Conservation (phyloP, 176 grass and related monocot genomes). For the Urochloa ruziziensis region DNA sequence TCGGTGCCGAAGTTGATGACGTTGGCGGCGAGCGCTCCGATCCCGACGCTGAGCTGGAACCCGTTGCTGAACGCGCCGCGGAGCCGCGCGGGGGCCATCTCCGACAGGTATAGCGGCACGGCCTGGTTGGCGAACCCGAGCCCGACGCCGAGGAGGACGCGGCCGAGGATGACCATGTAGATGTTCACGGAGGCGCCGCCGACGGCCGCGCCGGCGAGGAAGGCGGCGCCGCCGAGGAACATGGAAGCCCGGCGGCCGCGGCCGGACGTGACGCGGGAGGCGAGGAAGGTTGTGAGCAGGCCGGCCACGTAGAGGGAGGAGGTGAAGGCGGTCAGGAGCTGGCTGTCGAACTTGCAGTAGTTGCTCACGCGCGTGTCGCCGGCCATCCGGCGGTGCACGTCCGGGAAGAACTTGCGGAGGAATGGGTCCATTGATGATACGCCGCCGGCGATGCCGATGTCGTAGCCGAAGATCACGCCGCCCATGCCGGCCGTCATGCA, state of each 20-base stretch:
- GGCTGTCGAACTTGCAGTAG: slow-evolving; percentile 98
- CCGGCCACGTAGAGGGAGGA: slow-evolving; percentile 78
- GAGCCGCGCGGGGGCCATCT: slow-evolving; percentile 62
- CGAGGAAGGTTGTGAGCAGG: slow-evolving; percentile 51
- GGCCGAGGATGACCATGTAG: slow-evolving; percentile 60
- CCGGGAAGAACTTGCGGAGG: slow-evolving; percentile 70
- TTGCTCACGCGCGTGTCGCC: slow-evolving; percentile 58
- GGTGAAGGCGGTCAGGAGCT: slow-evolving; percentile 77
- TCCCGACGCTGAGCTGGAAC: slow-evolving; percentile 56
- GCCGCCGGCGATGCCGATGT: slow-evolving; percentile 81
- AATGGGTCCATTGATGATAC: slow-evolving; percentile 86
- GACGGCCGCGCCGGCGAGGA: slow-evolving; percentile 36
- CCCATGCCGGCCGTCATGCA: slow-evolving; percentile 84
- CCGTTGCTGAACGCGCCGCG: slow-evolving; percentile 72
- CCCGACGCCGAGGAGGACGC: slow-evolving; percentile 65
- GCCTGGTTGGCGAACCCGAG: slow-evolving; percentile 67
- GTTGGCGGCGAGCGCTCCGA: slow-evolving; percentile 56
- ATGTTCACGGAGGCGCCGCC: slow-evolving; percentile 54
- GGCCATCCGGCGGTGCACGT: slow-evolving; percentile 56
- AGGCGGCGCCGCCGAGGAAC: slow-evolving; percentile 61
- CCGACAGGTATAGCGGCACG: slow-evolving; percentile 75
- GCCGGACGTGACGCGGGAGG: slow-evolving; percentile 38
- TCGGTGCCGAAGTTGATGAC: slow-evolving; percentile 62
- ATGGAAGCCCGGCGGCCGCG: slow-evolving; percentile 56
- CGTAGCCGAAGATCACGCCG: slow-evolving; percentile 79